These are phyloP conservation scores for Limnanthes douglasii DNA, from an alignment of 345 rosid genomes.

Conservation along the genomic window DNA sequence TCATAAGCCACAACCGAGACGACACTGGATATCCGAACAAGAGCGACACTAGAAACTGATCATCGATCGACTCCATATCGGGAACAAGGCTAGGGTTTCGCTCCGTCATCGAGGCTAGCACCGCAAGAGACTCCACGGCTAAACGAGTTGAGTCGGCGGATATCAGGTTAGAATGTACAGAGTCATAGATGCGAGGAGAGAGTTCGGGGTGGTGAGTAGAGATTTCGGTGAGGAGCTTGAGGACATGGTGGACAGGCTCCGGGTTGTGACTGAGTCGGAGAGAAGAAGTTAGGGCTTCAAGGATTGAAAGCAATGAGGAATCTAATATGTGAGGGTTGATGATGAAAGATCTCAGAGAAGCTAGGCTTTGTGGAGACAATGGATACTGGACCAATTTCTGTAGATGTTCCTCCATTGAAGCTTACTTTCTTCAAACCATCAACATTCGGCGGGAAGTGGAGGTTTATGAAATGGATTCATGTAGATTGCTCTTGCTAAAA, in stretches of 20 bases:
- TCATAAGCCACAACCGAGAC: conserved; percentile 41
- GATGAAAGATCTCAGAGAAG: conserved; percentile 52
- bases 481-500: no score
- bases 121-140: conserved; percentile 30
- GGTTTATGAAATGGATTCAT: no score
- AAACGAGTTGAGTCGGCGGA: conserved; percentile 19
- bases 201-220: conserved; percentile 22
- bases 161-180: conserved; percentile 17
- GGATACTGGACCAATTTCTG: conserved; percentile 9
- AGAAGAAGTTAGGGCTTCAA: conserved; percentile 43
- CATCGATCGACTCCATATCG: conserved; percentile 21
- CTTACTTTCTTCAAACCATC: no score
- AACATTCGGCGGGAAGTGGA: conserved; percentile 1
- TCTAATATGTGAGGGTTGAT: conserved; percentile 32
- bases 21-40: conserved; percentile 31
- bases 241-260: conserved; percentile 25
- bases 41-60: conserved; percentile 33
- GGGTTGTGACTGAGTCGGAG: conserved; percentile 20
- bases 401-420: conserved; percentile 28
- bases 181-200: conserved; percentile 19
- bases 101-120: conserved; percentile 31
- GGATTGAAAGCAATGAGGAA: conserved; percentile 36
- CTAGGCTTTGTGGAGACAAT: conserved; percentile 22
- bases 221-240: conserved; percentile 62
- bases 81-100: conserved; percentile 6